These are phyloP conservation scores for Musa troglodytarum DNA, from an alignment of 176 grass and related monocot species.

Conservation along the genomic window DNA sequence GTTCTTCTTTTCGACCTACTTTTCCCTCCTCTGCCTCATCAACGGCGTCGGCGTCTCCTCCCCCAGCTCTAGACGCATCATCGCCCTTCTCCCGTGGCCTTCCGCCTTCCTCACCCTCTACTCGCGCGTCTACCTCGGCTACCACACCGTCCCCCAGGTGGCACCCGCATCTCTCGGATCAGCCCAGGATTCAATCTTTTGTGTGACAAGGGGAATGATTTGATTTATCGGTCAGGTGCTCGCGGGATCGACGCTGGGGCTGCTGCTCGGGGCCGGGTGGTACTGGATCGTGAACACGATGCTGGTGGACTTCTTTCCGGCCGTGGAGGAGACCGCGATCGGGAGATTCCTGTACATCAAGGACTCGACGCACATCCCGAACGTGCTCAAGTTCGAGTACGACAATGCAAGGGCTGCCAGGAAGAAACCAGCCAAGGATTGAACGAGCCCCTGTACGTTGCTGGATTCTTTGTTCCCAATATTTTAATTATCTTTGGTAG, in stretches of 20 bases:
- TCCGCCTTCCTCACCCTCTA: conserved; percentile 84
- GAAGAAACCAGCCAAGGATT: conserved; percentile 87
- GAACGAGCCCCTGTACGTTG: conserved; percentile 20
- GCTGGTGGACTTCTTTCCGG: conserved; percentile 69
- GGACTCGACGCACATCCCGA: conserved; percentile 83
- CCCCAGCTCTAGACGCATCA: conserved; percentile 16
- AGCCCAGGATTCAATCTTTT: conserved; percentile 3
- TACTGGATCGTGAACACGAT: conserved; percentile 82
- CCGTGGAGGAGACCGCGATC: conserved; percentile 75
- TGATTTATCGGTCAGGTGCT: conserved; percentile 47
- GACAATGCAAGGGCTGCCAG: conserved; percentile 87
- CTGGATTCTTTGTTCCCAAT: not conserved
- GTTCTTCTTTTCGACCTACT: conserved; percentile 94
- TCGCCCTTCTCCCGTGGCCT: conserved; percentile 57
- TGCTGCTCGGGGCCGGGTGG: conserved; percentile 81
- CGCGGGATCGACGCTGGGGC: conserved; percentile 55
- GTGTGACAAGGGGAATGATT: not conserved
- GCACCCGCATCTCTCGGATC: not conserved
- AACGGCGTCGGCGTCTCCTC: conserved; percentile 10
- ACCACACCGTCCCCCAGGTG: conserved; percentile 85
- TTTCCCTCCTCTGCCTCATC: conserved; percentile 51
- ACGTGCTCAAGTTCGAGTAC: conserved; percentile 94
- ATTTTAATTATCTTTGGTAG: not conserved
- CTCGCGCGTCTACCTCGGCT: conserved; percentile 92
- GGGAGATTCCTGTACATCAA: conserved; percentile 82